phyloP scores from a whole-genome alignment of 83 land plant genomes.

The Diphasiastrum complanatum region DNA sequence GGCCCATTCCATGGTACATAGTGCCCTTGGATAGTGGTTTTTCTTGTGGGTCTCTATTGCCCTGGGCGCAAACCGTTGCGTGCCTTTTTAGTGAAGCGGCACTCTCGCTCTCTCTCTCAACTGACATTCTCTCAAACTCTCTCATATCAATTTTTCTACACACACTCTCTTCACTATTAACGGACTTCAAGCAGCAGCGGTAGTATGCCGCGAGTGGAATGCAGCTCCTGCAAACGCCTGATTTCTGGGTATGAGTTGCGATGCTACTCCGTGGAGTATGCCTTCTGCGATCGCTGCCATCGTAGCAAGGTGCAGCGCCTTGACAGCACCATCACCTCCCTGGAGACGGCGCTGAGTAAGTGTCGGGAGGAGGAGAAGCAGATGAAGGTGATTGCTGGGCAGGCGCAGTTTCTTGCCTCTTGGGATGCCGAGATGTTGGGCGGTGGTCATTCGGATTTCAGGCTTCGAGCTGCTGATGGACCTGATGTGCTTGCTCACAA shows the following conservation, averaged over 20 bases:
- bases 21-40: no score
- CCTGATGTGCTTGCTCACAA: conserved; percentile 15
- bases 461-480: conserved; percentile 4
- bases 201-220: conserved; percentile 13
- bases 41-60: no score
- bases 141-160: no score
- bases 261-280: conserved; percentile 7
- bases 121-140: no score
- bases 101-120: no score
- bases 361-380: conserved; percentile 7
- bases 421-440: conserved; percentile 6
- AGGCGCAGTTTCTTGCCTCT: conserved; percentile 5
- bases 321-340: neutral
- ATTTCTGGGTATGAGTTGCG: conserved; percentile 9
- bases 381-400: neutral
- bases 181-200: no score
- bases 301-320: conserved; percentile 2
- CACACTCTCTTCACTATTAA: no score
- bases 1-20: no score
- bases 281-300: conserved; percentile 12
- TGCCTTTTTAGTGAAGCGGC: no score
- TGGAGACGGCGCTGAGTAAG: conserved; percentile 2
- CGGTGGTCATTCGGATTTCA: conserved; percentile 6
- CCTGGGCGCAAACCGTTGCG: no score
- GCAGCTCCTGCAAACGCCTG: conserved; percentile 10